A percentile compares a stretch with the other conserved stretches of the same genome.
phyloP scores from a whole-genome alignment of 176 grass and related monocot species.

The Ensete glaucum region DNA sequence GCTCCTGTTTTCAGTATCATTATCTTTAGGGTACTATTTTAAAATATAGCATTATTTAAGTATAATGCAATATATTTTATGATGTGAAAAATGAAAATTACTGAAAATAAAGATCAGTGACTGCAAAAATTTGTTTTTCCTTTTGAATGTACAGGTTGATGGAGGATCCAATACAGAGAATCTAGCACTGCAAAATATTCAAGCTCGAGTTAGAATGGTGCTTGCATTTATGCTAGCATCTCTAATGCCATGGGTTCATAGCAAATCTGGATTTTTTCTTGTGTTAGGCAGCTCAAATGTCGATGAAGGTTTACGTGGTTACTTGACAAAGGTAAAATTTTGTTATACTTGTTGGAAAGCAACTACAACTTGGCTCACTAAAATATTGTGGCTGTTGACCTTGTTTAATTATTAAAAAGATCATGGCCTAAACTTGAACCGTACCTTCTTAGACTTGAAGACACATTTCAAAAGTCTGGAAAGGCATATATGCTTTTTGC shows the following conservation, averaged over 20 bases:
- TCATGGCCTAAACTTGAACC: neutral
- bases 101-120: neutral
- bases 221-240: slow-evolving; percentile 94
- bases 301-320: slow-evolving; percentile 92
- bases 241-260: slow-evolving; percentile 94
- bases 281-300: slow-evolving; percentile 95
- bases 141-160: slow-evolving; percentile 47
- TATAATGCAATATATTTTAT: neutral
- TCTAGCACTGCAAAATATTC: slow-evolving; percentile 96
- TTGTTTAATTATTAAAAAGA: neutral
- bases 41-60: neutral
- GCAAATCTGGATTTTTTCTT: slow-evolving; percentile 97
- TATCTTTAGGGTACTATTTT: neutral
- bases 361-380: neutral
- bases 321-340: slow-evolving; percentile 88
- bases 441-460: neutral
- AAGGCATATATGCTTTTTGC: neutral
- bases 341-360: neutral
- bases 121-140: neutral
- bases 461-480: neutral
- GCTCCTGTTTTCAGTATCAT: neutral
- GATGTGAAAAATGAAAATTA: neutral
- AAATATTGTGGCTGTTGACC: neutral
- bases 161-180: slow-evolving; percentile 81
- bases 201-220: slow-evolving; percentile 98